Base-by-base conservation (phyloP, 2,329 filamentous ascomycete species). In the Sporothrix inflata region DNA sequence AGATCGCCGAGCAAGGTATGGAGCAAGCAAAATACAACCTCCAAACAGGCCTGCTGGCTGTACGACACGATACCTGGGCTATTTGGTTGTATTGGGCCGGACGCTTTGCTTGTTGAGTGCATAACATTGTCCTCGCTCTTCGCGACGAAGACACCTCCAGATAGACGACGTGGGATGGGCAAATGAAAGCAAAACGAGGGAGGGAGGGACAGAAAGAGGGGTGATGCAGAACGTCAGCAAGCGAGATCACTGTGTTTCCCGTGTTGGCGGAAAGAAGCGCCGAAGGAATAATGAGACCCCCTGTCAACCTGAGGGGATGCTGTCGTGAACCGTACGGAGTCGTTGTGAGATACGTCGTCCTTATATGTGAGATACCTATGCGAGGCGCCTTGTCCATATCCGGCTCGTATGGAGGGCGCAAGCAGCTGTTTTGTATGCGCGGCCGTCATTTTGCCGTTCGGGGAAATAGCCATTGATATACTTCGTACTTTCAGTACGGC, bases 201-300 rank as follows among this genome's bases (percentile, higher is more conserved):
- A 38, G 47, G 19, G 67, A 21, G 21, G 51, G 24, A 11, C 12
- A 19, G 45, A 47, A 49, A 49, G 63, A 66, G 63, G 63, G 60
- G 40, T 34, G 63, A n/a, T 30, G 24, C n/a, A 69, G 67, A 53
- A 40, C 24, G 67, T 57, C 38, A 69, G 67, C 67, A 69, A 69
- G 49, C 34, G 67, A 60, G 30, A 40, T 53, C 9, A 68, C 30
- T 45, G 24, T 47, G 2, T 27, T 12, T 38, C 21, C 69, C 51
- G 63, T 57, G 63, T 49, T 61, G 65, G 70, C 70, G 70, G 70
- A 63, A 72, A 55, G 53, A 69, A 51, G 63, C 70, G 70, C 63
- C 70, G 65, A 67, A 72, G 53, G 51, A 61, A 69, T 21, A 71
- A 67, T 71, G 42, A 51, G 60, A 42, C 57, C 45, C 45, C 69